Percentiles rank a stretch among this genome's conserved stretches.
These are phyloP conservation scores for barrel medic (Medicago truncatula) DNA, from an alignment of 306 rosid species.

Conservation along the genomic window MtrunA17r5.0-ANR NC_053045.1:35750501-35751000, in stretches of 20 bases:
- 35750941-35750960: slow-evolving; percentile 54
- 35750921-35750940: slow-evolving; percentile 80
- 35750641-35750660: slow-evolving; percentile 95
- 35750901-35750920: slow-evolving; percentile 97
- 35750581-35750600: slow-evolving; percentile 97
- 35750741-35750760: slow-evolving; percentile 91
- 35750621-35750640: slow-evolving; percentile 97
- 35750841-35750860: slow-evolving; percentile 99
- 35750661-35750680: slow-evolving; percentile 99
- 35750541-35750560: slow-evolving; percentile 99
- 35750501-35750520: slow-evolving; percentile 93
- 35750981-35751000: slow-evolving; percentile 78
- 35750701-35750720: slow-evolving; percentile 92
- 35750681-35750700: slow-evolving; percentile 90
- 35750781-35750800: slow-evolving; percentile 95
- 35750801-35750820: slow-evolving; percentile 97
- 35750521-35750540: slow-evolving; percentile 97
- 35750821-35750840: slow-evolving; percentile 99
- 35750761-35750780: slow-evolving; percentile 97
- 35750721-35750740: slow-evolving; percentile 99
- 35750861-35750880: slow-evolving; percentile 99
- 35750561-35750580: slow-evolving; percentile 99
- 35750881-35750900: slow-evolving; percentile 94
- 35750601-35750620: slow-evolving; percentile 99
- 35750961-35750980: slow-evolving; percentile 67